phyloP scores from a whole-genome alignment of 1,284 basidiomycete species.

The Apiotrichum akiyoshidainum region DNA sequence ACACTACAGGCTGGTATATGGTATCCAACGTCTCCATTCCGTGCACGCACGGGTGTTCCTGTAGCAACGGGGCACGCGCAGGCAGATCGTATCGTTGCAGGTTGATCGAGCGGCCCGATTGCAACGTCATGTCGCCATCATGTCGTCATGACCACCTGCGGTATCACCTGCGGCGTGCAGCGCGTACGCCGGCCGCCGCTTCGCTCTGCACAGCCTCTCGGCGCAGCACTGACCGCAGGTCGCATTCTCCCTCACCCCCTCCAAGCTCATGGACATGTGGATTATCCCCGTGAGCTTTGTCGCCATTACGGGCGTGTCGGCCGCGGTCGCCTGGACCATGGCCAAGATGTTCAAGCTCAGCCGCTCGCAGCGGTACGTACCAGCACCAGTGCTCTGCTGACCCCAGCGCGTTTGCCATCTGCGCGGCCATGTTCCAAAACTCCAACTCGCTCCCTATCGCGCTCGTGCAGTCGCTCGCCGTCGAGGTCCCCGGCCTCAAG shows the following conservation, averaged over 20 bases:
- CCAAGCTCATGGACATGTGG: slow-evolving; percentile 83
- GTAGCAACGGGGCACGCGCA: too few relatives aligned
- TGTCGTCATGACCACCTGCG: too few relatives aligned
- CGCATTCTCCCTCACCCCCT: slow-evolving; percentile 54
- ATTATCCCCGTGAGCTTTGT: slow-evolving; percentile 79
- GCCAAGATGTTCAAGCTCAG: slow-evolving; percentile 49
- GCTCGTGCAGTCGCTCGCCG: slow-evolving; percentile 75
- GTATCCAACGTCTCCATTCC: too few relatives aligned
- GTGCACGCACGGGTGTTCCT: too few relatives aligned
- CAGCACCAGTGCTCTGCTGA: not conserved
- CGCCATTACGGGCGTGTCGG: slow-evolving; percentile 64
- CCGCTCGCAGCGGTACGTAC: slow-evolving; percentile 48
- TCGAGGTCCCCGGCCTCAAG: slow-evolving; percentile 74
- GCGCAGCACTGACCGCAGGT: slow-evolving; percentile 26
- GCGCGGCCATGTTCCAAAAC: slow-evolving; percentile 59
- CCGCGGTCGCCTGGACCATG: slow-evolving; percentile 49
- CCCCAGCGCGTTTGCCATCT: slow-evolving; percentile 73
- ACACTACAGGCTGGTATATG: too few relatives aligned
- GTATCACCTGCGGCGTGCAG: too few relatives aligned
- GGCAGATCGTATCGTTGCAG: too few relatives aligned
- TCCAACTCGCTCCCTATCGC: slow-evolving; percentile 89
- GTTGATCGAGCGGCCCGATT: too few relatives aligned
- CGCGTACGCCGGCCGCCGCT: too few relatives aligned
- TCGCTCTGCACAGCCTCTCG: not conserved
- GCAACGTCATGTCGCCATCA: too few relatives aligned